Base-by-base conservation (phyloP, 2,329 filamentous ascomycete species). In the Thielaviopsis cerberus region DNA sequence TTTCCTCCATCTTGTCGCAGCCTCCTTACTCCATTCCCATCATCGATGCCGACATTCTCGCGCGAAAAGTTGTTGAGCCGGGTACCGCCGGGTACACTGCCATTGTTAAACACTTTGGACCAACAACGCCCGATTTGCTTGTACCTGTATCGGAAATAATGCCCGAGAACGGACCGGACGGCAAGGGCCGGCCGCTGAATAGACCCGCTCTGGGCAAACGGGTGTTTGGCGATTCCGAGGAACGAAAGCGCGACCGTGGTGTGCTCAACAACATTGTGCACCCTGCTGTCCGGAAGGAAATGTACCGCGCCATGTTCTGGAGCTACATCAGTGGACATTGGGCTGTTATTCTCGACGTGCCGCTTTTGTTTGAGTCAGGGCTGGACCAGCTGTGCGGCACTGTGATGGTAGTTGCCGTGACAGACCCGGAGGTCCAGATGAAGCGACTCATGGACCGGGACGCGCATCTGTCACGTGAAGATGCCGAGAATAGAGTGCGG, bases 341-440 rank as follows among this genome's bases (percentile, higher is more conserved):
- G 88, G 90, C 89, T 0, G 88, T 95, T 3, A 85, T 98, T 37
- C 76, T 97, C 17, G 92, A 98, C 67, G 83, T 98, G 8, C 92
- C 92, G 55, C 73, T 98, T 57, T 76, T 98, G 50, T 96, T 96
- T 65, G 92, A 98, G 74, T 85, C 82, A 64, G 81, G 82, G 1
- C 82, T 95, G 70, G 92, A 98, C 69, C 74, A 81, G 48, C 80
- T 94, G 63, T 96, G 90, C 67, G 89, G 89, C 3, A 83, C 82
- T 0, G 85, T 94, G 17, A 71, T 95, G 61, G 89, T 98, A 0
- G 91, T 97, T 1, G 89, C 85, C 0, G 89, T 97, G 22, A 75
- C 72, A 11, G 87, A 95, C 64, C 83, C 87, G 0, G 79, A 76
- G 62, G 77, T 90, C 53, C 92, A 98, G 75, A 91, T 96, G 79